Evolutionary conservation across 495 filamentous ascomycete species (phyloP), one percentile per base, ranked within the genome.

Genomic region (Talaromyces nanjingensis): DNA sequence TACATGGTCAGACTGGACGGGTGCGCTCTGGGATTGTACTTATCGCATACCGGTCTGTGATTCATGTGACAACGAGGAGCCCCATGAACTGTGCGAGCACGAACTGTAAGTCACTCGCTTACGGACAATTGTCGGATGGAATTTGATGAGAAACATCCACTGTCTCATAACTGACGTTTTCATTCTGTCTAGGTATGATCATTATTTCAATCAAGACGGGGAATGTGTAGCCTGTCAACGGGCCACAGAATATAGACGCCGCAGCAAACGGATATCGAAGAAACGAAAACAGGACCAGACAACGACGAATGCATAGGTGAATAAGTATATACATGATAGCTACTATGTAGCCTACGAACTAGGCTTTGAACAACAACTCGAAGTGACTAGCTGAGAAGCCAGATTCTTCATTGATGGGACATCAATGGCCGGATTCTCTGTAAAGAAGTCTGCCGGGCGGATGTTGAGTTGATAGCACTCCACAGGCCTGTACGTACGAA

Each of bases 371-470:
- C 73, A 76, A 55, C 73, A 77, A 45, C 73, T 70, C 4, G 72
- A 68, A 45, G 68, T 70, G 0, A 79, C 77, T 6, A 87, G 70
- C 20, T 81, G 72, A 12, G 81, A 85, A 12, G 81, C 74, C 56
- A 71, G 69, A 67, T 88, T 87, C 72, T 81, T 80, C 39, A 65
- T 77, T 0, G 77, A 86, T 20, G 88, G 84, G 27, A 92, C 89
- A 74, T 93, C 89, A 39, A 91, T 64, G 11, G 88, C 86, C 0
- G 89, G 89, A 63, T 92, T 93, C 68, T 77, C 80, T 6, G 84
- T 83, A 72, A 93, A 93, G 77, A 93, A 92, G 65, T 91, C 89
- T 18, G 82, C 82, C 0, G 89, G 89, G 63, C 87, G 86, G 63
- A 92, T 89, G 84, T 70, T 84, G 73, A 69, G 82, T 67, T 88